Conservation (phyloP, 768 basidiomycete genomes). For the Pluteus cervinus region DNA sequence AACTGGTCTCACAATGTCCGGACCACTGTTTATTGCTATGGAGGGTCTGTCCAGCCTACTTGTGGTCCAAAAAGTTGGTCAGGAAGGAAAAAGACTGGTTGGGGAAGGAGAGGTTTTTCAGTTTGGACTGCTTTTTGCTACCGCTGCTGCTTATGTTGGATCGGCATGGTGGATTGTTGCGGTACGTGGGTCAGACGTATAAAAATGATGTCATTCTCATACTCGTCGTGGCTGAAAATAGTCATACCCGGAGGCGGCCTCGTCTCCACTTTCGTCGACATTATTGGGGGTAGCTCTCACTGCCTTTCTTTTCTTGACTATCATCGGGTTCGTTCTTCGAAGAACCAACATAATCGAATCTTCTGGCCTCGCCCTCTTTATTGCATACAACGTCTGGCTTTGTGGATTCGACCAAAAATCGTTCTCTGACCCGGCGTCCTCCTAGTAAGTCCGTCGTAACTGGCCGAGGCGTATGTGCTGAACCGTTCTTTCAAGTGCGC, state of each 20-base stretch:
- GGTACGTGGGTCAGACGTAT: too few species aligned
- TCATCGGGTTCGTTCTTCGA: slow-evolving; percentile 85
- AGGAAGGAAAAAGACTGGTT: slow-evolving; percentile 67
- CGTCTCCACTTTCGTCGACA: slow-evolving; percentile 83
- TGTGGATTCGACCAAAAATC: slow-evolving; percentile 76
- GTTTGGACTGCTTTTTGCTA: slow-evolving; percentile 67
- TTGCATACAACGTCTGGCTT: slow-evolving; percentile 89
- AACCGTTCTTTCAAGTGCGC: slow-evolving; percentile 42
- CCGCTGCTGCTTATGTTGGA: slow-evolving; percentile 73
- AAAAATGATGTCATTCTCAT: neutral
- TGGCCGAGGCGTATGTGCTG: neutral
- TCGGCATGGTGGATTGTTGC: slow-evolving; percentile 85
- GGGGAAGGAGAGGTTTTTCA: slow-evolving; percentile 69
- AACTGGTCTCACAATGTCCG: slow-evolving; percentile 58
- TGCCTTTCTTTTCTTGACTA: slow-evolving; percentile 82
- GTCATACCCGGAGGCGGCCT: slow-evolving; percentile 79
- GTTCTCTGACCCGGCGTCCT: slow-evolving; percentile 66
- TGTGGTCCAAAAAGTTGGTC: slow-evolving; percentile 76
- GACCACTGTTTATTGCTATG: slow-evolving; percentile 74
- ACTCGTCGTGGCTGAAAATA: slow-evolving; percentile 21
- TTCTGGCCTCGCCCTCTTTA: slow-evolving; percentile 77
- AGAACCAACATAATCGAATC: slow-evolving; percentile 93
- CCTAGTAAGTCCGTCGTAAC: slow-evolving; percentile 51
- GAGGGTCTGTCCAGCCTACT: slow-evolving; percentile 82
- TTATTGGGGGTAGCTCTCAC: slow-evolving; percentile 85